Percentiles rank a stretch among this genome's conserved stretches.
phyloP scores from a whole-genome alignment of 257 asterid genomes.

The Rauvolfia tetraphylla region DNA sequence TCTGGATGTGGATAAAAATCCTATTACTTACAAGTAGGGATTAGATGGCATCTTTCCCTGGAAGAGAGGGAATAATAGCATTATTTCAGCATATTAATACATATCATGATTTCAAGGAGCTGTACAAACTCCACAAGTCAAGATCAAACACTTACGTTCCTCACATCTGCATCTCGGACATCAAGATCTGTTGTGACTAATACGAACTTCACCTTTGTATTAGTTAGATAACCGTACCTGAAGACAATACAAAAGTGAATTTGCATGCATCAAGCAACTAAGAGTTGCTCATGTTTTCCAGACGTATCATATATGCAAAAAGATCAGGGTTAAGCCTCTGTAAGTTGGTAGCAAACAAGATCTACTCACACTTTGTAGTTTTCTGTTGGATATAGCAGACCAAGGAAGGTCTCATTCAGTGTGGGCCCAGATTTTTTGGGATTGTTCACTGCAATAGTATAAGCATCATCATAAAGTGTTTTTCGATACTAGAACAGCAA shows the following conservation, averaged over 20 bases:
- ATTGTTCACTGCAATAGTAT: conserved; percentile 77
- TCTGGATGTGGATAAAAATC: background rate
- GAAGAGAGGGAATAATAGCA: background rate
- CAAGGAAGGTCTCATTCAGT: conserved; percentile 92
- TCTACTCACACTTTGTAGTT: conserved; percentile 95
- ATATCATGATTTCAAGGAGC: background rate
- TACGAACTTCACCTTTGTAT: conserved; percentile 96
- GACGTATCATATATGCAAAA: background rate
- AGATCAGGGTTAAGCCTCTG: background rate
- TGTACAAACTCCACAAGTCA: background rate
- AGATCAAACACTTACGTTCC: conserved; percentile 62
- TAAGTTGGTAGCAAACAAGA: background rate
- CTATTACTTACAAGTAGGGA: background rate
- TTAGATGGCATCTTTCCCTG: background rate
- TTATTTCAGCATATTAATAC: background rate
- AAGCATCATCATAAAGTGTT: conserved; percentile 8
- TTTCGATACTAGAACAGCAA: background rate
- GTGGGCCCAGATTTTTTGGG: conserved; percentile 91
- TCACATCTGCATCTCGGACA: conserved; percentile 88
- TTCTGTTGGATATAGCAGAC: conserved; percentile 93
- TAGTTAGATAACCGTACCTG: conserved; percentile 96
- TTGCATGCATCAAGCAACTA: background rate
- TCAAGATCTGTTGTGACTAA: conserved; percentile 95
- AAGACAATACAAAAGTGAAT: conserved; percentile 16
- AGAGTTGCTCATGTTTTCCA: background rate